phyloP scores from a whole-genome alignment of 2,329 filamentous ascomycete species.

The Fusarium tanahbumbuense region DNA sequence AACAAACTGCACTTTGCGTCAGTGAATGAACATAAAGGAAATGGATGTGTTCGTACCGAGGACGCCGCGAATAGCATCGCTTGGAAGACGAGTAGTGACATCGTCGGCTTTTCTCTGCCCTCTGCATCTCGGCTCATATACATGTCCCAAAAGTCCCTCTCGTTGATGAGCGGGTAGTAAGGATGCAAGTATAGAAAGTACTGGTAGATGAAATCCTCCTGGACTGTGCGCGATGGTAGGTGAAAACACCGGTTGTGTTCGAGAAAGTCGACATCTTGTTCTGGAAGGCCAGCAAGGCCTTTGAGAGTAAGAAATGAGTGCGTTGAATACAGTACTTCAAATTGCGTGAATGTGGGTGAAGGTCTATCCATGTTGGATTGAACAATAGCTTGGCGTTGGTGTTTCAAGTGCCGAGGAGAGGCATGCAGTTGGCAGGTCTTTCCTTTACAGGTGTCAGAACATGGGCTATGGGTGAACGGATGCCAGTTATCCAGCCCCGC shows the following conservation, averaged over 20 bases:
- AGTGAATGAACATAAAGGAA: neutral
- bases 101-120: neutral
- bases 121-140: neutral
- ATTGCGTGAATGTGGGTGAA: slow-evolving; percentile 2
- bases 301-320: neutral
- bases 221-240: neutral
- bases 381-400: neutral
- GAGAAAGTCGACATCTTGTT: slow-evolving; percentile 15
- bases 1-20: slow-evolving; percentile 9
- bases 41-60: neutral
- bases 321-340: neutral
- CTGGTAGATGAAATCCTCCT: slow-evolving; percentile 24
- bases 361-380: neutral
- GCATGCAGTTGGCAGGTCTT: neutral
- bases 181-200: slow-evolving; percentile 33
- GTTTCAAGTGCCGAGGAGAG: neutral
- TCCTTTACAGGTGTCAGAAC: neutral
- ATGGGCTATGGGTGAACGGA: neutral
- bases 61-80: slow-evolving; percentile 37
- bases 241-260: slow-evolving; percentile 12
- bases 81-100: slow-evolving; percentile 25
- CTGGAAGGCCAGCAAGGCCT: neutral
- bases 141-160: slow-evolving; percentile 34
- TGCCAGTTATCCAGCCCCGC: neutral
- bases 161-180: slow-evolving; percentile 27